Evolutionary conservation across 495 filamentous ascomycete species (phyloP), one percentile per base, ranked within the genome.

Genomic region (Halenospora varia): DNA sequence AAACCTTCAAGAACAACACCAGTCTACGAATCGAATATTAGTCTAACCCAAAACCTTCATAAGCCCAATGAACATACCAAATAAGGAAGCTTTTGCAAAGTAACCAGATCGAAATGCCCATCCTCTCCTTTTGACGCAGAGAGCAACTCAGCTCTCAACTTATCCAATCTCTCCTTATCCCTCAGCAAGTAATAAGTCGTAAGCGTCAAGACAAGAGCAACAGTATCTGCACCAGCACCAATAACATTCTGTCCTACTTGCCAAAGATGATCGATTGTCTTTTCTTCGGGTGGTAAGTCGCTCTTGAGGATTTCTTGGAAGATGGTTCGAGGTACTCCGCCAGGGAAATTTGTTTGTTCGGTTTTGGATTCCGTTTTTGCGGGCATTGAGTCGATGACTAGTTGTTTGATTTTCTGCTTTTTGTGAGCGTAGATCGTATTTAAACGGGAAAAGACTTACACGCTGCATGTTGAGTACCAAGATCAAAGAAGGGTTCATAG

Each of bases 1-100:
- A 75, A 57, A 2, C 67, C 70, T 57, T 78, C 75, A 25, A 71
- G 64, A n/a, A 77, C 65, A 11, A 78, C 68, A 0, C 70, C 76
- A 42, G 62, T 68, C 72, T 77, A 59, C 0, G 19, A 44, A 24
- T 10, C 17, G 13, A n/a, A 55, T 13, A 45, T 51, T 23, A 29
- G 50, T 8, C 17, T 55, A 2, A 48, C 25, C n/a, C 41, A 11
- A n/a, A 47, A 8, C 48, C 9, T 8, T 23, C 9, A 50, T 6
- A 6, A 24, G 19, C 9, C 20, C 4, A 23, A 22, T 13, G 39
- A 20, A 35, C 49, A 2, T 52, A 52, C 49, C 6, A 52, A 18
- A 22, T 52, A 52, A 2, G 49, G 49, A 19, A 52, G 49, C 24
- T 39, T 52, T 22, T 35, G 11, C 25, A 52, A 10, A 18, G 2